Evolutionary conservation across 768 basidiomycete genomes (phyloP).

Genomic region (Boletus tylopilopsis): DNA sequence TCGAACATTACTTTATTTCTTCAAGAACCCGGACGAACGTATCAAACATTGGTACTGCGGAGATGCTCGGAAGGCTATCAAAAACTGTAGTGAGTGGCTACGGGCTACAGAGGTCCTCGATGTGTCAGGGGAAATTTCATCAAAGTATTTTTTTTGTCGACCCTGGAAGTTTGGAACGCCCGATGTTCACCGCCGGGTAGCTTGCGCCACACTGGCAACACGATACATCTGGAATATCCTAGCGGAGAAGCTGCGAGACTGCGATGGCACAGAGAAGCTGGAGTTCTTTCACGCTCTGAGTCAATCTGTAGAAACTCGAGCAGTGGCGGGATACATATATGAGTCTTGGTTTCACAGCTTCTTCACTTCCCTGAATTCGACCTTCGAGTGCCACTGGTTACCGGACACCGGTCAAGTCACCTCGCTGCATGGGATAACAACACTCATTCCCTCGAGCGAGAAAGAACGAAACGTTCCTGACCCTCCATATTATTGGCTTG

Average conservation of each 20-base stretch:
- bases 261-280: neutral
- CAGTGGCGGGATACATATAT: neutral
- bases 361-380: neutral
- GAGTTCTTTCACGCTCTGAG: neutral
- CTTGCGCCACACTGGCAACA: neutral
- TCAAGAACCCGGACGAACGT: neutral
- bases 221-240: neutral
- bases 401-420: neutral
- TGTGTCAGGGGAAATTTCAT: neutral
- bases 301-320: neutral
- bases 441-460: neutral
- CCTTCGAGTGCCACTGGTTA: neutral
- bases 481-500: neutral
- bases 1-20: neutral
- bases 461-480: too few relatives aligned
- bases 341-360: neutral
- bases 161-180: neutral
- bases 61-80: neutral
- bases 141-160: neutral
- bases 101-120: too few relatives aligned
- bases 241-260: neutral
- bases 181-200: rapidly evolving
- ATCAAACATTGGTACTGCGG: neutral
- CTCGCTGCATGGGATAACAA: neutral
- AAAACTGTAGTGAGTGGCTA: too few relatives aligned